phyloP scores from a whole-genome alignment of 306 rosid genomes.

The Vigna trinervia region DNA sequence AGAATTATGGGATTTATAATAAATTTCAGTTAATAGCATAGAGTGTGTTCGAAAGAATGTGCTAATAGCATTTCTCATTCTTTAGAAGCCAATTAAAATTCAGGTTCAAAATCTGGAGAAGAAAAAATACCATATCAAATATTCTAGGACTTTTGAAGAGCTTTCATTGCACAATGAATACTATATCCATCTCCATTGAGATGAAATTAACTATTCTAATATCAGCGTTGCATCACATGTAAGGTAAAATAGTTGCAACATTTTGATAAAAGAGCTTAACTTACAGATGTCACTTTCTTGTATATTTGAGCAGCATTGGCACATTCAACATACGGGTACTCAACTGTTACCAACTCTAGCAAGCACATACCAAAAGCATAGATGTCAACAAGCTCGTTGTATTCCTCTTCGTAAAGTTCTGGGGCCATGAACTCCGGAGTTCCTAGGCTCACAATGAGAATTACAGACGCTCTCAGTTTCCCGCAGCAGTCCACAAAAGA shows the following conservation, averaged over 20 bases:
- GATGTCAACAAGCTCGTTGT: slow-evolving; percentile 94
- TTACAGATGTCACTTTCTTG: slow-evolving; percentile 98
- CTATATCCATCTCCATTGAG: slow-evolving; percentile 17
- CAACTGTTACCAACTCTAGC: slow-evolving; percentile 90
- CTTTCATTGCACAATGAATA: background rate
- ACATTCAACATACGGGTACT: slow-evolving; percentile 94
- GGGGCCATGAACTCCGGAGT: slow-evolving; percentile 99
- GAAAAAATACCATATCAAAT: slow-evolving; percentile 6
- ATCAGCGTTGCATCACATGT: slow-evolving; percentile 19
- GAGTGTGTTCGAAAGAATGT: background rate
- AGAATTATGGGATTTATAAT: background rate
- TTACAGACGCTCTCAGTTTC: slow-evolving; percentile 28
- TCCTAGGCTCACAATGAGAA: slow-evolving; percentile 57
- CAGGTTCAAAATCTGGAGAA: slow-evolving; percentile 28
- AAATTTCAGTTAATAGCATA: background rate
- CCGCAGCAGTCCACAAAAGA: slow-evolving; percentile 2
- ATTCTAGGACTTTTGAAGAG: background rate
- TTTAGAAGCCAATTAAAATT: slow-evolving; percentile 8
- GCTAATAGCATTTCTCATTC: background rate
- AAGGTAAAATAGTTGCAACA: slow-evolving; percentile 37
- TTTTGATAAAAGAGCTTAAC: slow-evolving; percentile 56
- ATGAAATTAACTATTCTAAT: slow-evolving; percentile 35
- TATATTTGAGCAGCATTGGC: slow-evolving; percentile 97
- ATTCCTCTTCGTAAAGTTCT: slow-evolving; percentile 96
- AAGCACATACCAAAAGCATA: slow-evolving; percentile 99